Base-by-base conservation (phyloP, 2,329 filamentous ascomycete genomes). In the Graphiopsis chlorocephala region DNA sequence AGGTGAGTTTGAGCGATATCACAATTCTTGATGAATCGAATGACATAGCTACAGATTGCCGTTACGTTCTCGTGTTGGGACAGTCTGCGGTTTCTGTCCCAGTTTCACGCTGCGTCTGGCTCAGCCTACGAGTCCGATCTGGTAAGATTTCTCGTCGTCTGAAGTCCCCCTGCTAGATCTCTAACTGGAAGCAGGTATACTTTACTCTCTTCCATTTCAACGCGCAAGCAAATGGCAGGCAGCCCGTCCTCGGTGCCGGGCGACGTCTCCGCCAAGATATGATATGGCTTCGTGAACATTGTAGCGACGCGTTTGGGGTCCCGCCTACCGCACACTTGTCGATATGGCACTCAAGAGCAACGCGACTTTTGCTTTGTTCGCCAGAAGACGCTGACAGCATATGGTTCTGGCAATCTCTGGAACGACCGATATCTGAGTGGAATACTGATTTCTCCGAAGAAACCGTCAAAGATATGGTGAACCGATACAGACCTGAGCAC, bases 361-460 rank as follows among this genome's bases (percentile, higher is more conserved):
- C 20, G 26, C 50, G 17, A 14, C 25, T 53, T 4, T 5, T 53
- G 3, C 15, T 20, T 11, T 53, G 26, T 31, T n/a, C 26, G 17
- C 26, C 17, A 2, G 15, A 20, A 12, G 14, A 53, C 26, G 26
- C 25, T 17, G 50, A 53, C 7, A 53, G 26, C 20, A 29, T 53
- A 3, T n/a, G 15, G 26, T 31, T 53, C 11, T 53, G 50, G 50
- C 50, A 53, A 5, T 28, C 6, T 14, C 7, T 53, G 3, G 38
- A 45, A 20, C 11, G 0, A 0, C 1, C 38, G 23, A 3, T 3
- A 3, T 10, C 3, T 3, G n/a, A n/a, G 1, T 12, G 10, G n/a
- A 1, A 11, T 8, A 20, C 7, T 45, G 38, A 12, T 12, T 10
- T 3, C 38, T 45, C 38, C 2, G n/a, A 20, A 20, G 38, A 45